phyloP scores from a whole-genome alignment of 495 filamentous ascomycete species.

The Venustampulla echinocandica region DNA sequence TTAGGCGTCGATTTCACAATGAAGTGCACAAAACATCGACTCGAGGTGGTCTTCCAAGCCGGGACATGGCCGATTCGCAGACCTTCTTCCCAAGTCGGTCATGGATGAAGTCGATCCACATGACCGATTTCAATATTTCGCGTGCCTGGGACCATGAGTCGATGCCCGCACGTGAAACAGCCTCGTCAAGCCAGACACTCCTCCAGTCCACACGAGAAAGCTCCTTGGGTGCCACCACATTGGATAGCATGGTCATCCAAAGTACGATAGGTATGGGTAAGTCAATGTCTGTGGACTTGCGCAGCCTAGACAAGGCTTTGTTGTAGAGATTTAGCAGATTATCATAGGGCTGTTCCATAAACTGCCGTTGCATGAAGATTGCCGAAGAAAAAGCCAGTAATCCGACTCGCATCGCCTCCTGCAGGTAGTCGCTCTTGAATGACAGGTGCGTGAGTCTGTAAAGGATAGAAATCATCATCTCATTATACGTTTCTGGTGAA shows the following conservation, averaged over 20 bases:
- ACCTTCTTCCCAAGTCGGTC: slow-evolving; percentile 24
- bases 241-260: slow-evolving; percentile 28
- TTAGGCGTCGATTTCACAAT: too few relatives aligned
- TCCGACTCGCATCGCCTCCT: slow-evolving; percentile 33
- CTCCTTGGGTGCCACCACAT: slow-evolving; percentile 24
- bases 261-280: slow-evolving; percentile 28
- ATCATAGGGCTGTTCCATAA: slow-evolving; percentile 21
- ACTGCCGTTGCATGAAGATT: slow-evolving; percentile 33
- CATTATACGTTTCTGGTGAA: slow-evolving; percentile 23
- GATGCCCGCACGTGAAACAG: slow-evolving; percentile 17
- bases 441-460: slow-evolving; percentile 33
- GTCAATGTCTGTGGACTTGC: neutral
- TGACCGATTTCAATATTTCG: slow-evolving; percentile 21
- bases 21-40: too few relatives aligned
- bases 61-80: slow-evolving; percentile 4
- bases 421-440: slow-evolving; percentile 20
- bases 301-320: slow-evolving; percentile 2
- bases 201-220: slow-evolving; percentile 29
- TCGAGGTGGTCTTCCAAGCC: neutral
- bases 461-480: slow-evolving; percentile 33
- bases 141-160: slow-evolving; percentile 25
- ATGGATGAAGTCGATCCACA: slow-evolving; percentile 31
- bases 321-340: slow-evolving; percentile 16
- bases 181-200: slow-evolving; percentile 19
- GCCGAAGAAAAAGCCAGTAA: slow-evolving; percentile 30